Evolutionary conservation across 1,284 basidiomycete species (phyloP).

Genomic region (Pascua guehoae): DNA sequence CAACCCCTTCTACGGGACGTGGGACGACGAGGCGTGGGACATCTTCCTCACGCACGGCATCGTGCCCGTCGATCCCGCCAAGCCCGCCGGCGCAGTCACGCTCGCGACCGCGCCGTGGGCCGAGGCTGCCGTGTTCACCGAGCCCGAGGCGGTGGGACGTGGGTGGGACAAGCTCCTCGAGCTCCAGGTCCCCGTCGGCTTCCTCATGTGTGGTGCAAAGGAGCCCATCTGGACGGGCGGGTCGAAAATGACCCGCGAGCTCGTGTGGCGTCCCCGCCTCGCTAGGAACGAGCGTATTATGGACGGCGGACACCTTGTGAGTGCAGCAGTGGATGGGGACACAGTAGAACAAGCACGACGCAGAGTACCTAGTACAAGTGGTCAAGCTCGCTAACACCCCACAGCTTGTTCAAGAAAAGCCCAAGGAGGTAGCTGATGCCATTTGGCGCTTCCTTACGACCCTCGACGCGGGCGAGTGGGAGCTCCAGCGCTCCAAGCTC

Average conservation of each 20-base stretch:
- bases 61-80: conserved; percentile 37
- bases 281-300: conserved; percentile 28
- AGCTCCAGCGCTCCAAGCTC: not conserved
- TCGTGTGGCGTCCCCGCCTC: conserved; percentile 32
- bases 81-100: conserved; percentile 17
- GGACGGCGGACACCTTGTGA: conserved; percentile 36
- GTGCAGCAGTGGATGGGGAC: not conserved
- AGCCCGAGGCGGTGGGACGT: conserved; percentile 22
- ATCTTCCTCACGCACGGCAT: conserved; percentile 67
- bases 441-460: conserved; percentile 30
- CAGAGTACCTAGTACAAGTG: too few relatives aligned
- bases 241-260: conserved; percentile 22
- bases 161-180: conserved; percentile 36
- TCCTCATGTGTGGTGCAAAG: conserved; percentile 29
- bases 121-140: conserved; percentile 38
- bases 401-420: conserved; percentile 37
- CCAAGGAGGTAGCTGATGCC: conserved; percentile 31
- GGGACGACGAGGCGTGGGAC: conserved; percentile 58
- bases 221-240: conserved; percentile 24
- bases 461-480: conserved; percentile 12
- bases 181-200: conserved; percentile 29
- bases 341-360: too few relatives aligned
- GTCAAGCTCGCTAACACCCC: not conserved
- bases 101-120: conserved; percentile 36
- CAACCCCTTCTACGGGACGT: conserved; percentile 42